phyloP scores from a whole-genome alignment of 495 filamentous ascomycete genomes.

The Penicillium canariense region DNA sequence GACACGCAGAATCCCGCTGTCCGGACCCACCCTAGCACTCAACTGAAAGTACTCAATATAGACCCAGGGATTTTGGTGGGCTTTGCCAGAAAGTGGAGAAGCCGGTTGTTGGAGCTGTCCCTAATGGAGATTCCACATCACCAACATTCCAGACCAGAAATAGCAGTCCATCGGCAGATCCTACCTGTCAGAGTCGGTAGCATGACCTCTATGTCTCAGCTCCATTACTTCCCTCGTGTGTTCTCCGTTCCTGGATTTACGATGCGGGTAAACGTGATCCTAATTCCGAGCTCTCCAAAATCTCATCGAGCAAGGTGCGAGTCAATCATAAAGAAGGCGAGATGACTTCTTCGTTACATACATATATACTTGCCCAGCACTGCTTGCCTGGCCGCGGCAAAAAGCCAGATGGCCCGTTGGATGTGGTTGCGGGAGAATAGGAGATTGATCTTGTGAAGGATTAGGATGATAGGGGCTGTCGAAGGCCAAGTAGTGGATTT shows the following conservation, averaged over 20 bases:
- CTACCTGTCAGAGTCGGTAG: no score
- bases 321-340: constrained; percentile 24
- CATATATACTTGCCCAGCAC: constrained; percentile 29
- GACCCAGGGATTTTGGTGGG: constrained; percentile 51
- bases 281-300: not conserved
- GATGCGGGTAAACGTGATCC: not conserved
- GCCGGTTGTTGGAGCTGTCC: no score
- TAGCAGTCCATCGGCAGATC: no score
- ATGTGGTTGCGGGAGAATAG: constrained; percentile 23
- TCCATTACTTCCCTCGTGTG: not conserved
- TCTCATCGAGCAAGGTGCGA: constrained; percentile 26
- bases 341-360: constrained; percentile 18
- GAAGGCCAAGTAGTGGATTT: constrained; percentile 25
- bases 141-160: no score
- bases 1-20: constrained; percentile 56
- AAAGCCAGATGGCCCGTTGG: constrained; percentile 4
- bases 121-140: no score
- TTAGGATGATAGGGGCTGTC: constrained; percentile 24
- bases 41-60: constrained; percentile 50
- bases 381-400: constrained; percentile 21
- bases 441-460: constrained; percentile 26
- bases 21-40: constrained; percentile 54
- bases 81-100: constrained; percentile 53
- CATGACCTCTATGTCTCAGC: no score
- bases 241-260: not conserved